These are phyloP conservation scores for Chytriomyces hyalinus DNA, from an alignment of 192 early-diverging fungal genomes.

Conservation along the genomic window DNA sequence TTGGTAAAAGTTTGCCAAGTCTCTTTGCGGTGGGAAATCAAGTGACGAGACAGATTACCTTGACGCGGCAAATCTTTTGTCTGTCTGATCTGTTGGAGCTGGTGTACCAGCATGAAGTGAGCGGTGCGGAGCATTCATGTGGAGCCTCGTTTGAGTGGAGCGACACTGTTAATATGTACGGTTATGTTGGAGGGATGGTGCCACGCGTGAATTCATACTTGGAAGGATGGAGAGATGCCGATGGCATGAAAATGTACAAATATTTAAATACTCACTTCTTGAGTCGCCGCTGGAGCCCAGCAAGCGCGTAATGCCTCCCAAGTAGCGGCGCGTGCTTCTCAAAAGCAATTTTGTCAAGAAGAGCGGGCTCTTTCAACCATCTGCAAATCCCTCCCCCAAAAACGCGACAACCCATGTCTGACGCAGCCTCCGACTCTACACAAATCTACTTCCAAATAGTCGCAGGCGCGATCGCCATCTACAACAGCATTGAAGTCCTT, in stretches of 20 bases:
- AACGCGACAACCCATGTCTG: no score
- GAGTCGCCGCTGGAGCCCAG: no score
- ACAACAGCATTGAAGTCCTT: conserved; percentile 40
- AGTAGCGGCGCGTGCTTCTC: no score
- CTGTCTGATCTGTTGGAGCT: background rate
- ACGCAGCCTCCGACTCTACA: no score
- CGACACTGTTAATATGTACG: background rate
- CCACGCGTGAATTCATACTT: background rate
- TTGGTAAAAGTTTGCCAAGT: background rate
- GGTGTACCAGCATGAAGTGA: background rate
- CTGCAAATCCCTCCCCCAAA: no score
- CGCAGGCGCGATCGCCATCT: conserved; percentile 33
- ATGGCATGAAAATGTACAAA: background rate
- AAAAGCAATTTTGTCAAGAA: no score
- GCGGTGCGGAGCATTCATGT: background rate
- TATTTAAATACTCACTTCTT: no score
- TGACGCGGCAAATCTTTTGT: background rate
- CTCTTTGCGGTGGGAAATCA: background rate
- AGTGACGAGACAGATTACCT: background rate
- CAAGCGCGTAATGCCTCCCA: no score
- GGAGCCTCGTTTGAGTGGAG: background rate
- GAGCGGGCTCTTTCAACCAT: no score
- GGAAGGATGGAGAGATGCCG: background rate
- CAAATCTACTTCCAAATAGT: conserved; percentile 35
- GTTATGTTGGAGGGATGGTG: background rate